Conservation (phyloP, 192 early-diverging fungal species). For the Piromyces sp. region DNA sequence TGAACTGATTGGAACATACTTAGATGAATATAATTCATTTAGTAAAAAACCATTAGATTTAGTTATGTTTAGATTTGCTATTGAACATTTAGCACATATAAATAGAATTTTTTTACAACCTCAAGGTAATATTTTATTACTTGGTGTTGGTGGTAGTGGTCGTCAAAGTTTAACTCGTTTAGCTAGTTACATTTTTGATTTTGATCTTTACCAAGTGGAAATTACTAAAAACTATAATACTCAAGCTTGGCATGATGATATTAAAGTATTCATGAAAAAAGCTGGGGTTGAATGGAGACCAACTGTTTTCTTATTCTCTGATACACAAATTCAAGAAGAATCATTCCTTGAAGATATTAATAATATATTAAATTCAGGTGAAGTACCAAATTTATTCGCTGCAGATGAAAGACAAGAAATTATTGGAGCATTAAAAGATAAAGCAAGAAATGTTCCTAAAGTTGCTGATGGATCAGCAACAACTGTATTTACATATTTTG, state of each 20-base stretch:
- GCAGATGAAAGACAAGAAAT: slow-evolving; percentile 38
- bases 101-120: slow-evolving; percentile 33
- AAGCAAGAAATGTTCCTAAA: slow-evolving; percentile 8
- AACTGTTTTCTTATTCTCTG: slow-evolving; percentile 37
- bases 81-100: slow-evolving; percentile 36
- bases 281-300: slow-evolving; percentile 30
- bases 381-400: slow-evolving; percentile 38
- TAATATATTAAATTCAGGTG: slow-evolving; percentile 40
- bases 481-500: slow-evolving; percentile 21
- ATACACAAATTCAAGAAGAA: slow-evolving; percentile 44
- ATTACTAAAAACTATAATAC: slow-evolving; percentile 35
- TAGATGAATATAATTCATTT: slow-evolving; percentile 31
- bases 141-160: slow-evolving; percentile 41
- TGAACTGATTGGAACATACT: slow-evolving; percentile 25
- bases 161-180: slow-evolving; percentile 36
- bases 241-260: slow-evolving; percentile 37
- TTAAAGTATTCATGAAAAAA: slow-evolving; percentile 31
- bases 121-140: slow-evolving; percentile 34
- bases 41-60: slow-evolving; percentile 47
- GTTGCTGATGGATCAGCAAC: slow-evolving; percentile 22
- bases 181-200: slow-evolving; percentile 37
- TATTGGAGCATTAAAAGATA: slow-evolving; percentile 30
- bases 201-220: slow-evolving; percentile 37
- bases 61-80: slow-evolving; percentile 42
- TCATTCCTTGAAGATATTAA: slow-evolving; percentile 42